Conservation (phyloP, 768 basidiomycete species). For the Tylopilus rubrobrunneus region DNA sequence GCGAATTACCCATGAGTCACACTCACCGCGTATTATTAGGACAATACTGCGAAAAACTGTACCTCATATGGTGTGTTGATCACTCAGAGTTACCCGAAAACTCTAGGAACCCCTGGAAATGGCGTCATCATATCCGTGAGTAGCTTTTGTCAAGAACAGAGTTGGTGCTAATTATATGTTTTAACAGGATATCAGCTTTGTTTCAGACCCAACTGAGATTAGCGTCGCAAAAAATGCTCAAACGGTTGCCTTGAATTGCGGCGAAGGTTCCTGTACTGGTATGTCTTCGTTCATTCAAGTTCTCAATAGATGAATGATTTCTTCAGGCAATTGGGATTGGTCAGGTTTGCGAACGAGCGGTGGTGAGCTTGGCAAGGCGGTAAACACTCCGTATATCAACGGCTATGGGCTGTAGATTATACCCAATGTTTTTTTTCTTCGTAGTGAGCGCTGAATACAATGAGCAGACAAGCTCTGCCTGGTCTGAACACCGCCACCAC, state of each 20-base stretch:
- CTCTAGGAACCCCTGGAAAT: constrained; percentile 50
- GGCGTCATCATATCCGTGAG: constrained; percentile 58
- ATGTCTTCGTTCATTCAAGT: constrained; percentile 1
- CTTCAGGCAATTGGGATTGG: constrained; percentile 50
- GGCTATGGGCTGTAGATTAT: constrained; percentile 29
- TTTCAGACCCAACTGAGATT: constrained; percentile 37
- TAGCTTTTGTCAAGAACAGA: not conserved
- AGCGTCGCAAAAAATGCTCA: constrained; percentile 40
- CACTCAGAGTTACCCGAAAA: constrained; percentile 57
- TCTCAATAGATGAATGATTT: not conserved
- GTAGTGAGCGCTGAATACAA: too few relatives aligned
- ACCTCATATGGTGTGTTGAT: constrained; percentile 54
- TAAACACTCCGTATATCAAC: constrained; percentile 30
- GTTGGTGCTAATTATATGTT: not conserved
- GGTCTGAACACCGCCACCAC: not conserved
- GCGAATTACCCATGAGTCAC: not conserved
- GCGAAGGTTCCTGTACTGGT: constrained; percentile 48
- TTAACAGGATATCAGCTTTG: constrained; percentile 47
- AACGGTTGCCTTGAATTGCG: constrained; percentile 55
- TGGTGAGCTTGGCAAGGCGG: constrained; percentile 35
- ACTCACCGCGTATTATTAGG: constrained; percentile 27
- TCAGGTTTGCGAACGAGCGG: constrained; percentile 41
- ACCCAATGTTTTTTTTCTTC: too few relatives aligned
- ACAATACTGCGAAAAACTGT: constrained; percentile 50
- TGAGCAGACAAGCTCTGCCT: not conserved